These are phyloP conservation scores for Warburgia ugandensis DNA, from an alignment of 164 flowering plant genomes.

Conservation along the genomic window DNA sequence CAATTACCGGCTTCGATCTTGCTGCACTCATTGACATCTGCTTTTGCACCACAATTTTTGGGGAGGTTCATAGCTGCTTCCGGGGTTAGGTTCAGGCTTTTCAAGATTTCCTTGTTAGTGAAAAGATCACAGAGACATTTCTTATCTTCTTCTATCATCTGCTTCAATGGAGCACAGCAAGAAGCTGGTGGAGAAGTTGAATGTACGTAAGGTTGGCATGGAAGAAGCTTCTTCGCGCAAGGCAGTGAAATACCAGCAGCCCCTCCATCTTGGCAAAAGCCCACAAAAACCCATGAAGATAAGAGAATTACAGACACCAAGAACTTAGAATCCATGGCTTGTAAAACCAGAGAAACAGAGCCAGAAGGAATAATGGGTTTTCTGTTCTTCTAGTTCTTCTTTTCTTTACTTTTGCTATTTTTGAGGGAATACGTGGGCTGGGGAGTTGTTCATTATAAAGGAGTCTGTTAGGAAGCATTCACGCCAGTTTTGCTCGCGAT, in stretches of 20 bases:
- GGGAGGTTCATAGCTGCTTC: conserved; percentile 30
- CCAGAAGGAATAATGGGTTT: background rate
- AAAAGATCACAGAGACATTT: conserved; percentile 38
- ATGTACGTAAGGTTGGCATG: conserved; percentile 34
- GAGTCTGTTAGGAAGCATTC: no score
- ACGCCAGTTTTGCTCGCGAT: no score
- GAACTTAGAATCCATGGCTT: conserved; percentile 10
- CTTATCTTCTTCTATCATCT: conserved; percentile 14
- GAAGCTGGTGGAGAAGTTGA: conserved; percentile 18
- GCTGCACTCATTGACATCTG: conserved; percentile 28
- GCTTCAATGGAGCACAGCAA: conserved; percentile 42
- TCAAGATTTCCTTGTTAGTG: conserved; percentile 19
- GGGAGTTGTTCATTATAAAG: no score
- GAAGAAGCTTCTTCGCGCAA: conserved; percentile 35
- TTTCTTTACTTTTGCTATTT: no score
- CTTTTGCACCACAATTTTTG: conserved; percentile 31
- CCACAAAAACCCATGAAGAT: conserved; percentile 10
- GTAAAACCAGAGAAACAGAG: no score
- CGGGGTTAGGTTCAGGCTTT: conserved; percentile 26
- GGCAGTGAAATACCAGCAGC: conserved; percentile 1
- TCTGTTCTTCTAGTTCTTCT: no score
- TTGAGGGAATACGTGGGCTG: no score
- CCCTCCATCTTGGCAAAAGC: background rate
- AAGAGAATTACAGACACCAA: conserved; percentile 1
- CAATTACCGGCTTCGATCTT: background rate